Base-by-base conservation (phyloP, 2,329 filamentous ascomycete genomes). In the Nemania serpens region DNA sequence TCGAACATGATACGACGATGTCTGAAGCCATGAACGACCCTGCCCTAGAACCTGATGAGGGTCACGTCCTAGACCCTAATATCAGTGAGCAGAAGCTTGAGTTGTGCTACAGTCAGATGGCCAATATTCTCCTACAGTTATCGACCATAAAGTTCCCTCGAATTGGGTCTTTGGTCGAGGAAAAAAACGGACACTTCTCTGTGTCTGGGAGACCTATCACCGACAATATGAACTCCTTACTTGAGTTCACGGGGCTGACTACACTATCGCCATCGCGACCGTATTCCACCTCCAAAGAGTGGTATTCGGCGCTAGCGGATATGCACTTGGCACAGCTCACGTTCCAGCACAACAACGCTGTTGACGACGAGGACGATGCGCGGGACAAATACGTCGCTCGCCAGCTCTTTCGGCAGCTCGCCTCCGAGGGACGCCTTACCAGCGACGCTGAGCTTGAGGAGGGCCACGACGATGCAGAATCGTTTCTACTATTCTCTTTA, bases 331-430 rank as follows among this genome's bases (percentile, higher is more conserved):
- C 68, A 20, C 74, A 76, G 15, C 68, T 80, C 2, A 17, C 71
- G 10, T 78, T 78, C 55, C 77, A 81, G 64, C 75, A 73, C 58
- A 79, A 80, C 59, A 72, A 78, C 46, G 65, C 74, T 1, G 68
- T 79, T 9, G 56, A 60, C 0, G 70, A 72, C 2, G 75, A 72
- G 36, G 73, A 77, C 20, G 77, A 81, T 61, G 76, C 74, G 56
- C 70, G 75, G 11, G 76, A 74, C 41, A 79, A 81, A 59, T 79
- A 78, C 56, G 73, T 79, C 6, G 74, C 77, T n/a, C 76, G 77
- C 5, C 74, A 77, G 36, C 64, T 80, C 2, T 79, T 80, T 59
- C 75, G 74, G 10, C 73, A 68, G 55, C 57, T 77, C 11, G 73
- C 74, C 5, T 51, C 61, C 29, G 20, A 25, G 17, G 61, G 56